Conservation (phyloP, 1,284 basidiomycete species). For the Anthracocystis setariae region DNA sequence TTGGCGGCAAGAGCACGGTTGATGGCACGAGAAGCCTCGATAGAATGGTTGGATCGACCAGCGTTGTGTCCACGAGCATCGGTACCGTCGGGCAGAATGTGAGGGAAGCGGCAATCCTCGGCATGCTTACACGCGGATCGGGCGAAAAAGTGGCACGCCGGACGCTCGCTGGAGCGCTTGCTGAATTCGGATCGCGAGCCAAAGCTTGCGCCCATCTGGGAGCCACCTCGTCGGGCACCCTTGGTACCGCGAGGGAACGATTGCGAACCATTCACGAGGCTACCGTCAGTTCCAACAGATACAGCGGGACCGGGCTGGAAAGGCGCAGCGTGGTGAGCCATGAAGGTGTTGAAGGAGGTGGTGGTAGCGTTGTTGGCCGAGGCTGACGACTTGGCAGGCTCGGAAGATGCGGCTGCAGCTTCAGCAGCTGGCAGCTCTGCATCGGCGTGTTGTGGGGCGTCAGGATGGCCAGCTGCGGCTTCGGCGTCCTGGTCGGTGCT, state of each 20-base stretch:
- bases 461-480: constrained; percentile 7
- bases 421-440: constrained; percentile 10
- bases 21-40: constrained; percentile 41
- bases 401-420: constrained; percentile 7
- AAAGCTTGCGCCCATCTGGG: constrained; percentile 32
- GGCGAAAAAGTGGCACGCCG: constrained; percentile 65
- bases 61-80: constrained; percentile 57
- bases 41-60: constrained; percentile 45
- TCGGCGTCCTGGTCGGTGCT: constrained; percentile 21
- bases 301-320: constrained; percentile 55
- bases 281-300: constrained; percentile 25
- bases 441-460: constrained; percentile 11
- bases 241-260: constrained; percentile 34
- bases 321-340: constrained; percentile 59
- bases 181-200: constrained; percentile 39
- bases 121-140: constrained; percentile 62
- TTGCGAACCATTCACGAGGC: constrained; percentile 17
- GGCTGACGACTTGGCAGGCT: constrained; percentile 17
- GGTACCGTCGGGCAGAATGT: constrained; percentile 65
- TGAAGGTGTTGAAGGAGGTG: constrained; percentile 62
- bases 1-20: constrained; percentile 49
- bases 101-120: constrained; percentile 66
- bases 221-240: constrained; percentile 36
- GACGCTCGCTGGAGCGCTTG: constrained; percentile 55
- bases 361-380: constrained; percentile 23